Evolutionary conservation across 257 asterid species (phyloP).

Genomic region (Przewalskia tangutica): DNA sequence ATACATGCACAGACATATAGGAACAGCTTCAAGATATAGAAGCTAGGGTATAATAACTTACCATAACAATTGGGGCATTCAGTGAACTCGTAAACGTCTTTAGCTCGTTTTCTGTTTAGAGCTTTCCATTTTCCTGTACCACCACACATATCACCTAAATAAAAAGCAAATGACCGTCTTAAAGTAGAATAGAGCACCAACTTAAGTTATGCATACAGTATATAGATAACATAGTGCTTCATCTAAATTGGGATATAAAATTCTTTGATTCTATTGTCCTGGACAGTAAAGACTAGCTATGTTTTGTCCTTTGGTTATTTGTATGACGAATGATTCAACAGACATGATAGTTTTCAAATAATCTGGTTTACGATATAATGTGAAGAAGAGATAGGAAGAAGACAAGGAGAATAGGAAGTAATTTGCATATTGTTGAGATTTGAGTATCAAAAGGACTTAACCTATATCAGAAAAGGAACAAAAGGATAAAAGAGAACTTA

Average conservation of each 20-base stretch:
- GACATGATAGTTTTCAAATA: background rate
- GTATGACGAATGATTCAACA: background rate
- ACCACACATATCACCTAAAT: constrained; percentile 99
- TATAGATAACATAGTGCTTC: background rate
- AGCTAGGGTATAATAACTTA: constrained; percentile 15
- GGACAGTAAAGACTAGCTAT: background rate
- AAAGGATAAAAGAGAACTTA: background rate
- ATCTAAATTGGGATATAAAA: background rate
- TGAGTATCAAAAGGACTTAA: background rate
- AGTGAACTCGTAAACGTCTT: constrained; percentile 89
- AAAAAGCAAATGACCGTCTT: constrained; percentile 31
- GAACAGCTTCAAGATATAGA: background rate
- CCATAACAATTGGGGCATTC: constrained; percentile 99
- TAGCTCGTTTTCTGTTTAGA: constrained; percentile 86
- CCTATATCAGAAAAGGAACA: too few species aligned
- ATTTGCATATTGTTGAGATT: background rate
- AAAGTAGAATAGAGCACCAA: constrained; percentile 11
- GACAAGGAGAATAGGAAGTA: background rate
- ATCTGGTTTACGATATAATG: background rate
- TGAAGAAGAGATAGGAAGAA: background rate
- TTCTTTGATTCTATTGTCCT: background rate
- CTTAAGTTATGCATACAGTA: background rate
- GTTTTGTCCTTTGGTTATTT: background rate
- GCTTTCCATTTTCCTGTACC: constrained; percentile 99
- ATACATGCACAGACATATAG: background rate